Evolutionary conservation across 495 filamentous ascomycete genomes (phyloP), one percentile per base, ranked within the genome.

Genomic region (Aspergillus homomorphus): DNA sequence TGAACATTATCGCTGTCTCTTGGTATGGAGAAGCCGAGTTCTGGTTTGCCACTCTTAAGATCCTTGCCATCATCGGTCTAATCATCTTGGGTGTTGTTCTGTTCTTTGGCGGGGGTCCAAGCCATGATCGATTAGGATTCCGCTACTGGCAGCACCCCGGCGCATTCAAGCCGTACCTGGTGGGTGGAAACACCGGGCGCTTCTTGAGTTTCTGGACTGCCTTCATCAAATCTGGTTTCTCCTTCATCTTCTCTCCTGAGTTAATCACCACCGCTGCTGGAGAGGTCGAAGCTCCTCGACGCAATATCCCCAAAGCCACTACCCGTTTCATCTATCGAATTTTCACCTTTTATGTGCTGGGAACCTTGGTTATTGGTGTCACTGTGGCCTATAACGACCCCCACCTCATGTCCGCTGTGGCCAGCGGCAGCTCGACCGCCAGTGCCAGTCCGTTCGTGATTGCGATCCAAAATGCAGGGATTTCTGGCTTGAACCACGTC

Each of bases 321-420:
- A 87, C 85, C 51, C 85, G 90, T 50, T 89, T 90, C 54, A 92
- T 96, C 72, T 91, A 88, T 79, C 88, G 90, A 62, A 88, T 96
- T 58, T 70, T 87, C 57, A 80, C 91, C 69, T 95, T 95, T 73
- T 95, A 94, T 68, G 67, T 80, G 43, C 58, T 84, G 8, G 80
- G 79, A 2, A 73, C 75, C 20, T 70, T 86, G 44, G 76, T 77
- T 0, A 83, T 85, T 54, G 82, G 83, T 28, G 73, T 86, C 4
- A 73, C 76, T 10, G 73, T 82, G 16, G 77, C 76, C 16, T 73
- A 73, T 60, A 76, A 82, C 33, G 82, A 90, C 57, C 38, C 57
- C 4, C 59, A 62, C 19, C 80, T 92, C 12, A 75, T 89, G 7
- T 71, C 73, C 3, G 77, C 72, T 16, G 74, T 79, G 14, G 68